phyloP scores from a whole-genome alignment of 768 basidiomycete species.

The Lactarius indigo region DNA sequence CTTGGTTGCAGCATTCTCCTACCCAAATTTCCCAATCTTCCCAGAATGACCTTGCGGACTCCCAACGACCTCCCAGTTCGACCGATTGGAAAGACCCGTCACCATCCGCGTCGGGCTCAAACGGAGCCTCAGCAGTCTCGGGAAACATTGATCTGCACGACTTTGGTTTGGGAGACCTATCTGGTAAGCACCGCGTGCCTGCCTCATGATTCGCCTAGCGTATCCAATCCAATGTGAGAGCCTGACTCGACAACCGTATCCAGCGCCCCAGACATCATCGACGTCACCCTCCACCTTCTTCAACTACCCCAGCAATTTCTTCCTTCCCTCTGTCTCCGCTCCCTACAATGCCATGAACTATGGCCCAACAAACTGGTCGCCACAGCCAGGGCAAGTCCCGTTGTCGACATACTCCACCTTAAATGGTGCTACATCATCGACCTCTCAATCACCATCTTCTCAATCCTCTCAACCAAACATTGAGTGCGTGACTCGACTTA shows the following conservation, averaged over 20 bases:
- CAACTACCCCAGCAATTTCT: slow-evolving; percentile 36
- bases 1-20: slow-evolving; percentile 40
- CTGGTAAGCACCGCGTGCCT: slow-evolving; percentile 24
- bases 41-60: slow-evolving; percentile 16
- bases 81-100: slow-evolving; percentile 39
- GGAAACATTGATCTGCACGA: slow-evolving; percentile 31
- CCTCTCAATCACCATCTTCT: slow-evolving; percentile 36
- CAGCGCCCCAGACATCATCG: slow-evolving; percentile 39
- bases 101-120: slow-evolving; percentile 28
- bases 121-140: slow-evolving; percentile 29
- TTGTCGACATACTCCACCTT: slow-evolving; percentile 74
- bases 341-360: slow-evolving; percentile 56
- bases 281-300: slow-evolving; percentile 37
- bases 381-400: slow-evolving; percentile 44
- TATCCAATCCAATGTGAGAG: background rate
- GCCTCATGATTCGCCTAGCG: slow-evolving; percentile 5
- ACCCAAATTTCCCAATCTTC: slow-evolving; percentile 20
- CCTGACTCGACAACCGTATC: slow-evolving; percentile 14
- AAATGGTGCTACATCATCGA: slow-evolving; percentile 65
- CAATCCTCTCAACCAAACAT: slow-evolving; percentile 31
- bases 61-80: slow-evolving; percentile 31
- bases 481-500: slow-evolving; percentile 18
- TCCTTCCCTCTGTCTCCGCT: slow-evolving; percentile 38
- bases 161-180: slow-evolving; percentile 25
- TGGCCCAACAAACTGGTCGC: slow-evolving; percentile 47